Percentiles rank a stretch among this genome's conserved stretches.
Evolutionary conservation across 75 land plant genomes (phyloP).

Genomic region (Pinus tabuliformis): DNA sequence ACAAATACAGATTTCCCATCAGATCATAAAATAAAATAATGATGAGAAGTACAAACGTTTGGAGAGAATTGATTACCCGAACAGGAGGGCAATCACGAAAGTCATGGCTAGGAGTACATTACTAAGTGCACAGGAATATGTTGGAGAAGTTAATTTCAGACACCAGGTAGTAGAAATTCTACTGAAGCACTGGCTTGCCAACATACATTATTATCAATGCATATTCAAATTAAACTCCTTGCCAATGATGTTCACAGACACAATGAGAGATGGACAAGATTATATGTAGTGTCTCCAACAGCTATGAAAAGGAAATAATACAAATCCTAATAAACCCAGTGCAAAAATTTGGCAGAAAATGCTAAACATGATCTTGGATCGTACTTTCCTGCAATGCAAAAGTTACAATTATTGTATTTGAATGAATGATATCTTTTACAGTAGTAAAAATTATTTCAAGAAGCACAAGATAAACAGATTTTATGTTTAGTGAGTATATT

Average conservation of each 20-base stretch:
- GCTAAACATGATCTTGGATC: background rate
- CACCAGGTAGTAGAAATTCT: constrained; percentile 22
- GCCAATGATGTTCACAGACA: no score
- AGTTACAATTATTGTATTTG: no score
- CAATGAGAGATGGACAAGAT: no score
- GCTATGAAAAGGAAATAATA: background rate
- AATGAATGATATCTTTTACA: no score
- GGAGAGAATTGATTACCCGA: constrained; percentile 15
- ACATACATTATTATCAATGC: background rate
- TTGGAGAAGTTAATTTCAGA: constrained; percentile 21
- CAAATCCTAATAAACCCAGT: constrained; percentile 4
- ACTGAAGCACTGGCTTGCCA: constrained; percentile 23
- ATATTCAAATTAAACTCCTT: no score
- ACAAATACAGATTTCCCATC: background rate
- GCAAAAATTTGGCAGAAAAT: constrained; percentile 2
- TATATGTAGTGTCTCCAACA: no score
- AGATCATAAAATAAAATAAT: no score
- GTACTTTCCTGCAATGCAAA: constrained; percentile 7
- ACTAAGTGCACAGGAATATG: constrained; percentile 39
- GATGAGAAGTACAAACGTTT: background rate
- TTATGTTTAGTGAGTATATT: no score
- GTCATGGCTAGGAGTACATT: constrained; percentile 30
- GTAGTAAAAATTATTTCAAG: no score
- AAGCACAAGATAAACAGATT: no score
- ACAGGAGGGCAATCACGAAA: constrained; percentile 40